Evolutionary conservation across 805 yeast genomes (phyloP), one percentile per base, ranked within the genome.

Genomic region (Ogataea dorogensis): DNA sequence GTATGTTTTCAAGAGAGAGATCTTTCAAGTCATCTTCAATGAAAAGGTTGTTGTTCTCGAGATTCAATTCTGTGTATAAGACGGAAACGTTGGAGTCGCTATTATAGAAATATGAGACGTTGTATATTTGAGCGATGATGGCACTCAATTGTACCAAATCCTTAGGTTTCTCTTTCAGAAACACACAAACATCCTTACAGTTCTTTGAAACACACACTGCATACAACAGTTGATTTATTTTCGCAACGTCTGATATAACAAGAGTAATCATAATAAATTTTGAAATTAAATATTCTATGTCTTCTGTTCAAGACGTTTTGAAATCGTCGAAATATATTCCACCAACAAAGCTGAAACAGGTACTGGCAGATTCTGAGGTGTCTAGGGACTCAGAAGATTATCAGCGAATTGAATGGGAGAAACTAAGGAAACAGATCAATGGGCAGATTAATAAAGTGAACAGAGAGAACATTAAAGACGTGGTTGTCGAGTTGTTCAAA

Each of bases 391-490:
- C 59, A 2, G 47, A 61, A 29, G 75, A 69, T 36, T 56, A 52
- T 35, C 91, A 85, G 46, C 56, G 63, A 36, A 42, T 68, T 24
- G 65, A 68, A 40, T 86, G 94, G 94, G 75, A 69, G 20, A 53
- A 57, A 16, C 58, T 77, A 26, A 71, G 66, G 42, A 65, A 66
- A 39, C 46, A 59, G 3, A 67, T 85, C 24, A 70, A 74, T 29
- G 68, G 71, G 1, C 54, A 66, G 7, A 53, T 85, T 13, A 71
- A 73, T 44, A 67, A 64, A 31, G 67, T 73, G 2, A 67, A 66
- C 38, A 55, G 51, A 5, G 44, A 57, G 2, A 81, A 81, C 43
- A 54, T 86, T 17, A 68, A 69, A 36, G 62, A 58, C 2, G 63
- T 72, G 2, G 73, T 72, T 6, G 54, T 65, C 12, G 73, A 70